These are phyloP conservation scores for Penicillium riverlandense DNA, from an alignment of 495 filamentous ascomycete genomes.

Conservation along the genomic window DNA sequence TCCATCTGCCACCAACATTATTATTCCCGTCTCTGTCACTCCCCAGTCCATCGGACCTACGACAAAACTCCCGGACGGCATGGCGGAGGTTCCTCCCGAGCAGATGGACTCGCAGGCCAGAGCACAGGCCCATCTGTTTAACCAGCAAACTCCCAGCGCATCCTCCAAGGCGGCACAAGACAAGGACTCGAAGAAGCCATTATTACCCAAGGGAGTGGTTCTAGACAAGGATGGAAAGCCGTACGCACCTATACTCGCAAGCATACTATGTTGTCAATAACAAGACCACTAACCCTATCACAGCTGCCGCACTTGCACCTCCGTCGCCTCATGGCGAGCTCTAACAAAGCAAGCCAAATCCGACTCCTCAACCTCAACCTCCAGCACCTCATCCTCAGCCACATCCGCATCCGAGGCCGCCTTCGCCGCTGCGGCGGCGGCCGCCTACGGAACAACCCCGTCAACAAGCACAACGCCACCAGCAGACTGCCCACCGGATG, in stretches of 20 bases:
- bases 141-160: constrained; percentile 6
- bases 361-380: constrained; percentile 8
- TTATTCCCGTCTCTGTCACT: too few relatives aligned
- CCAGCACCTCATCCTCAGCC: constrained; percentile 20
- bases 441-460: constrained; percentile 6
- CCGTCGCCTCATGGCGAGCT: constrained; percentile 59
- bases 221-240: constrained; percentile 93
- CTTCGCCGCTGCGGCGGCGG: constrained; percentile 9
- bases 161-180: constrained; percentile 17
- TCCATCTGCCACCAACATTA: too few relatives aligned
- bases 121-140: constrained; percentile 10
- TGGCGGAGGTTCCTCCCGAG: constrained; percentile 15
- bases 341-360: constrained; percentile 53
- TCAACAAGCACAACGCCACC: constrained; percentile 9
- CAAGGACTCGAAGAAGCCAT: constrained; percentile 24
- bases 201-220: constrained; percentile 72
- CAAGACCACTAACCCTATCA: constrained; percentile 8
- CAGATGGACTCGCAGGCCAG: constrained; percentile 4
- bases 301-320: constrained; percentile 87
- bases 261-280: neutral
- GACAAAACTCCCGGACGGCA: neutral
- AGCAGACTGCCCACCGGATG: constrained; percentile 48
- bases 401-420: constrained; percentile 4
- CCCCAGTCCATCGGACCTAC: too few relatives aligned
- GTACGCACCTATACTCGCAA: constrained; percentile 43